Percentiles rank a stretch among this genome's conserved stretches.
Evolutionary conservation across 495 filamentous ascomycete genomes (phyloP).

Genomic region (Amorphotheca resinae): DNA sequence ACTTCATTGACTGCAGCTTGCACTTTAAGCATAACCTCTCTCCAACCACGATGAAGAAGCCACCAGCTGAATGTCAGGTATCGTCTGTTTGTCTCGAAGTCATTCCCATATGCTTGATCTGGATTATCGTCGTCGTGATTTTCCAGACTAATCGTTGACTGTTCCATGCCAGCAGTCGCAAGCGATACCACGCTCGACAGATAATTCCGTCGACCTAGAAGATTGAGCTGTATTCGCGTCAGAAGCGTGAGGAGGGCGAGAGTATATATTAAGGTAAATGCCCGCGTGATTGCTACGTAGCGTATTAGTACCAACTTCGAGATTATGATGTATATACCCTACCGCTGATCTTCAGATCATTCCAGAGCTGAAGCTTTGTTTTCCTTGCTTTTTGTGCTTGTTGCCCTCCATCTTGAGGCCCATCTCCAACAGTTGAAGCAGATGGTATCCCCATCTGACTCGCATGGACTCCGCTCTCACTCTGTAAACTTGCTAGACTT

Average conservation of each 20-base stretch:
- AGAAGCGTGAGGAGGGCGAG: conserved; percentile 80
- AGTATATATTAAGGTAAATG: conserved; percentile 86
- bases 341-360: conserved; percentile 95
- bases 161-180: conserved; percentile 47
- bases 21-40: conserved; percentile 64
- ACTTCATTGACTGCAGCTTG: conserved; percentile 69
- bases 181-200: conserved; percentile 86
- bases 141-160: conserved; percentile 68
- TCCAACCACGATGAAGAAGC: conserved; percentile 86
- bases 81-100: conserved; percentile 85
- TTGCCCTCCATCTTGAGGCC: conserved; percentile 27
- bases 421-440: conserved; percentile 25
- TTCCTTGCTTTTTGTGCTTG: conserved; percentile 44
- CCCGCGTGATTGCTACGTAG: conserved; percentile 65
- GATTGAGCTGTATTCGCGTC: conserved; percentile 92
- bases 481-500: conserved; percentile 64
- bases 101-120: conserved; percentile 70
- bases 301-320: neutral
- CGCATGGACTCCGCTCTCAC: conserved; percentile 66
- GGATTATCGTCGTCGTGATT: conserved; percentile 76
- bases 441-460: conserved; percentile 54
- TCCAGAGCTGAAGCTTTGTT: conserved; percentile 88
- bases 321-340: conserved; percentile 22
- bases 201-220: conserved; percentile 89
- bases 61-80: conserved; percentile 98